Percentiles rank a stretch among this genome's conserved stretches.
Evolutionary conservation across 1,139 yeast genomes (phyloP).

Genomic region (Arxiozyma bovina): DNA sequence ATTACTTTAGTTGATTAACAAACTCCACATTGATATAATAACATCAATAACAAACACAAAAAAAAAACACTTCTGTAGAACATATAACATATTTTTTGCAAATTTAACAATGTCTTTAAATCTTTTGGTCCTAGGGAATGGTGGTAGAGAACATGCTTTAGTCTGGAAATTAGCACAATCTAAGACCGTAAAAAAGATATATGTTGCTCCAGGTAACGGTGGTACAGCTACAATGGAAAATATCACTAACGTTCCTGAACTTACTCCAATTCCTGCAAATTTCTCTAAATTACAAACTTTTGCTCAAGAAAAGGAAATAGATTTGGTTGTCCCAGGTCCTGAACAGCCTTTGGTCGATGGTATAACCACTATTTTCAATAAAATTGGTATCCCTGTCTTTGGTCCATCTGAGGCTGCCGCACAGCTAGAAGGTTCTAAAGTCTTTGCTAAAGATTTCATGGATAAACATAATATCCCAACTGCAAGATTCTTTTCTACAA

Average conservation of each 20-base stretch:
- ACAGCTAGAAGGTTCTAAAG: slow-evolving; percentile 92
- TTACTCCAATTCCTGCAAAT: slow-evolving; percentile 52
- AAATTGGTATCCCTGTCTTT: slow-evolving; percentile 87
- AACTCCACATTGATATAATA: not conserved
- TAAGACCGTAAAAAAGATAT: slow-evolving; percentile 58
- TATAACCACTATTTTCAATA: slow-evolving; percentile 55
- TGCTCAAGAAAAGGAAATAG: slow-evolving; percentile 59
- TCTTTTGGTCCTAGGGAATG: slow-evolving; percentile 86
- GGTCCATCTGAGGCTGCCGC: slow-evolving; percentile 94
- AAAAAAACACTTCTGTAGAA: not conserved
- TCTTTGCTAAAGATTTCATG: slow-evolving; percentile 92
- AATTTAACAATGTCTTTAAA: slow-evolving; percentile 37
- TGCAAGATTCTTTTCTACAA: slow-evolving; percentile 79
- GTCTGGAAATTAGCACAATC: slow-evolving; percentile 89
- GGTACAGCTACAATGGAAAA: slow-evolving; percentile 61
- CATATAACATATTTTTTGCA: not conserved
- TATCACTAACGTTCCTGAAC: slow-evolving; percentile 55
- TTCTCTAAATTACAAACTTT: slow-evolving; percentile 54
- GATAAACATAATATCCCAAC: slow-evolving; percentile 86
- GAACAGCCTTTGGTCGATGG: slow-evolving; percentile 98
- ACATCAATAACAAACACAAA: slow-evolving; percentile 1
- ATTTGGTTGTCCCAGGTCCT: slow-evolving; percentile 94
- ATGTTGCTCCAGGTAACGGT: slow-evolving; percentile 96
- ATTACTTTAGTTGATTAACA: too few relatives aligned
- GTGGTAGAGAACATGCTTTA: slow-evolving; percentile 98